Conservation (phyloP, 345 rosid species). For the Limnanthes douglasii region DNA sequence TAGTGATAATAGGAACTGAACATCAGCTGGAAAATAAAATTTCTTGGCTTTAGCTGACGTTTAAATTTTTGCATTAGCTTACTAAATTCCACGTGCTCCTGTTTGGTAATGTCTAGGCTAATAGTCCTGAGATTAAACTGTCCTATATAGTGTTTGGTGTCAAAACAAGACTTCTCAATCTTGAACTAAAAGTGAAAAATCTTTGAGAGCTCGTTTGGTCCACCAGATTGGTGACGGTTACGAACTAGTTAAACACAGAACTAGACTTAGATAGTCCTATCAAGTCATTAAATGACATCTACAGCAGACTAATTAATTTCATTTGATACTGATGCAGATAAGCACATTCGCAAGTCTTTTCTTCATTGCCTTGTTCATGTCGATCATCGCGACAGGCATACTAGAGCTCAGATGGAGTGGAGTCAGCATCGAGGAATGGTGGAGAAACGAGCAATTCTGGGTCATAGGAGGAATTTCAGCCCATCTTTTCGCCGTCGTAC, state of each 20-base stretch:
- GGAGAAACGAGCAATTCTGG: conserved; percentile 98
- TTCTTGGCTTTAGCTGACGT: conserved; percentile 2
- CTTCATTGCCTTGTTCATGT: conserved; percentile 70
- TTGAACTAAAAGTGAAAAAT: no score
- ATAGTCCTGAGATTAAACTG: not conserved
- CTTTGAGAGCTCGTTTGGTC: not conserved
- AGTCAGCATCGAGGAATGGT: conserved; percentile 97
- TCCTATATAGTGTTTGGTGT: not conserved
- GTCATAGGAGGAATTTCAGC: conserved; percentile 96
- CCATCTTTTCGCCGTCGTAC: conserved; percentile 84
- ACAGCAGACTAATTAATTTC: not conserved
- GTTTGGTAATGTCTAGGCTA: not conserved
- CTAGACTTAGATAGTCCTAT: no score
- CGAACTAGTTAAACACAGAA: no score
- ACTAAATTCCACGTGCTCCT: not conserved
- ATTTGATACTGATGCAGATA: conserved; percentile 39
- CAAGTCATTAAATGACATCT: not conserved
- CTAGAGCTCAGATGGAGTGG: conserved; percentile 96
- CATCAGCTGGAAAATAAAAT: not conserved
- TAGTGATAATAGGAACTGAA: not conserved
- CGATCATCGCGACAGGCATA: conserved; percentile 75
- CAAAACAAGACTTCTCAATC: not conserved
- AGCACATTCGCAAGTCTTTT: conserved; percentile 91
- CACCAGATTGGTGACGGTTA: not conserved
- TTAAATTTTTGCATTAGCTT: not conserved